Conservation (phyloP, 345 rosid genomes). For the Noccaea bulbosa region DNA sequence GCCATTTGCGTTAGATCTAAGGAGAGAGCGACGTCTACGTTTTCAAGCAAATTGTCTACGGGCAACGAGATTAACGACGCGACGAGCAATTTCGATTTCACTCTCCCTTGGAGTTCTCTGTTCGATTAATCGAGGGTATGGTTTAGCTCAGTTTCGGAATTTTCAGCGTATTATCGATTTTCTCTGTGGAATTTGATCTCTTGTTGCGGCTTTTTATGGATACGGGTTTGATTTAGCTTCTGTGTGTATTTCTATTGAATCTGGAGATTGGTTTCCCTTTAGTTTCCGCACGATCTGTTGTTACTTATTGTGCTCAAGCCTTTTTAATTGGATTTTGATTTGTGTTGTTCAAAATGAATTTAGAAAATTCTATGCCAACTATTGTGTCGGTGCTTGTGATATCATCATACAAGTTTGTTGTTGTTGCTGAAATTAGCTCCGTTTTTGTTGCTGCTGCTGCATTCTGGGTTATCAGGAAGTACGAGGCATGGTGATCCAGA, state of each 20-base stretch:
- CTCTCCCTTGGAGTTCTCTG: slow-evolving; percentile 13
- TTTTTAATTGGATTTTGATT: background rate
- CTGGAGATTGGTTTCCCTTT: slow-evolving; percentile 17
- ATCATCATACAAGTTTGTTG: slow-evolving; percentile 2
- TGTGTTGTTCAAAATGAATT: background rate
- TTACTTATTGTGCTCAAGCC: background rate
- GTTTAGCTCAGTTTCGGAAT: slow-evolving; percentile 29
- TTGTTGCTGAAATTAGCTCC: background rate
- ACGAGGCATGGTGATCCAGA: slow-evolving; percentile 47
- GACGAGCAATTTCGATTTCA: slow-evolving; percentile 27
- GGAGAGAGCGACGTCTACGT: slow-evolving; percentile 28
- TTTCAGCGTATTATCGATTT: slow-evolving; percentile 3
- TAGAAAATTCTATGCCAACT: background rate
- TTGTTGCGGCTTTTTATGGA: background rate
- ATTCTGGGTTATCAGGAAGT: slow-evolving; percentile 32
- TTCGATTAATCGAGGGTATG: slow-evolving; percentile 35
- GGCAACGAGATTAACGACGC: slow-evolving; percentile 26
- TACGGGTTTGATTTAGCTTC: slow-evolving; percentile 2
- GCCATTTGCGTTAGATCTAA: slow-evolving; percentile 43
- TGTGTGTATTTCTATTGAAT: slow-evolving; percentile 20
- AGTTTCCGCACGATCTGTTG: slow-evolving; percentile 26
- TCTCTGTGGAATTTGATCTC: slow-evolving; percentile 4
- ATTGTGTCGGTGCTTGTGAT: slow-evolving; percentile 39
- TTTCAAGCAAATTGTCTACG: slow-evolving; percentile 4
- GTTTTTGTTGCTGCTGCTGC: background rate